Evolutionary conservation across 2,329 filamentous ascomycete species (phyloP), one percentile per base, ranked within the genome.

Genomic region (Leptographium wingfieldii): DNA sequence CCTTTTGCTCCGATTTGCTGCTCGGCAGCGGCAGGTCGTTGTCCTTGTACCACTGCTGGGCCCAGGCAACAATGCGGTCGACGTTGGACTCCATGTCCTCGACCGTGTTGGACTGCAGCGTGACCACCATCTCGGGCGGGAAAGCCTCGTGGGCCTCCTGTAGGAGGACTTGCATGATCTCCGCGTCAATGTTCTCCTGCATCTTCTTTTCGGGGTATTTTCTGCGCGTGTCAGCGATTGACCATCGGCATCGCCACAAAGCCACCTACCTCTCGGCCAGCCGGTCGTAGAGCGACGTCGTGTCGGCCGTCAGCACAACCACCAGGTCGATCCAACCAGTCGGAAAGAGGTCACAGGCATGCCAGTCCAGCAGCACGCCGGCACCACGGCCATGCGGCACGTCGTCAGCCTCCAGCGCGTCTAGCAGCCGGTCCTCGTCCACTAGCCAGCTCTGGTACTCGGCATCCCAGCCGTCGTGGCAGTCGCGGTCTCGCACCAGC

Each of bases 101-200:
- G 2, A 84, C 80, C 59, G 81, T 81, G 70, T 95, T 87, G 73
- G 92, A 97, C 68, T 77, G 83, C 68, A 99, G 75, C 73, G 96
- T 91, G 31, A 97, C 88, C 46, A 99, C 87, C 66, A 95, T 89
- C 69, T 94, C 84, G 72, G 88, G 83, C 59, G 90, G 88, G 68
- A 92, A 99, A 12, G 87, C 83, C 64, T 96, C 92, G 62, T 85
- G 79, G 38, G 94, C 94, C 76, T 99, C 94, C 66, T 96, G 87
- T 25, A 95, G 77, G 60, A 99, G 76, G 31, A 97, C 90, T 69
- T 96, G 88, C 86, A 99, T 97, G 69, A 99, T 97, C 76, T 99
- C 94, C 35, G 90, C 88, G 72, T 99, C 94, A 62, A 99, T 77
- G 70, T 99, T 99, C 73, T 97, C 94, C 72, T 97, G 89, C 52